These are phyloP conservation scores for Aspergillus pseudoterreus DNA, from an alignment of 2,329 filamentous ascomycete genomes.

Conservation along the genomic window DNA sequence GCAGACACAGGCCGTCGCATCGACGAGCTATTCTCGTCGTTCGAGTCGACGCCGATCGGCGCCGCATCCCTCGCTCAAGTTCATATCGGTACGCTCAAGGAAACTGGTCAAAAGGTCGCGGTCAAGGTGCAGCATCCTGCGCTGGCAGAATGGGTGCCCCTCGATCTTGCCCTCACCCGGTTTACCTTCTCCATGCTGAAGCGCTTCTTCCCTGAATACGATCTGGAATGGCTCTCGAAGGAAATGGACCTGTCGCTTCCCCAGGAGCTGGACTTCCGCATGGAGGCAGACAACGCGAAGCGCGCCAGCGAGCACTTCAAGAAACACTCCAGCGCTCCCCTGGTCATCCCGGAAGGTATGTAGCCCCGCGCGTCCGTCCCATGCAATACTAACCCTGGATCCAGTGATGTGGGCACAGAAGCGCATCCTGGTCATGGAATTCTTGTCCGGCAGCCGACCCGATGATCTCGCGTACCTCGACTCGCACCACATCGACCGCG, in stretches of 20 bases:
- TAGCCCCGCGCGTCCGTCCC: background rate
- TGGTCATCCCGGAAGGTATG: slow-evolving; percentile 72
- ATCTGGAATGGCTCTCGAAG: slow-evolving; percentile 88
- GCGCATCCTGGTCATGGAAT: slow-evolving; percentile 93
- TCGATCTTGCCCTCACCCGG: slow-evolving; percentile 80
- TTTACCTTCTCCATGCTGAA: slow-evolving; percentile 90
- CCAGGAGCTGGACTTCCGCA: slow-evolving; percentile 83
- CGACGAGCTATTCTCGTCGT: slow-evolving; percentile 80
- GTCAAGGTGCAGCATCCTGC: slow-evolving; percentile 95
- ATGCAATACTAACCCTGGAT: slow-evolving; percentile 12
- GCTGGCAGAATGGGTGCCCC: slow-evolving; percentile 80
- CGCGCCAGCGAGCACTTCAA: slow-evolving; percentile 78
- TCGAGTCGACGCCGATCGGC: slow-evolving; percentile 75
- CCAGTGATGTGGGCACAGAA: slow-evolving; percentile 80
- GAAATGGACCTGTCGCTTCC: slow-evolving; percentile 92
- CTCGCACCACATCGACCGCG: slow-evolving; percentile 79
- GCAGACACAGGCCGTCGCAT: slow-evolving; percentile 76
- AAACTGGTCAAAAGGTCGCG: slow-evolving; percentile 79
- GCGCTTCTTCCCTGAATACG: slow-evolving; percentile 94
- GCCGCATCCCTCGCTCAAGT: slow-evolving; percentile 94
- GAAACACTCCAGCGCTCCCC: slow-evolving; percentile 66
- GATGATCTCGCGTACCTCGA: slow-evolving; percentile 90
- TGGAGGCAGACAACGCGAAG: slow-evolving; percentile 79
- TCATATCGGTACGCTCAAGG: slow-evolving; percentile 78
- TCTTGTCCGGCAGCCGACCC: slow-evolving; percentile 76